A percentile compares a stretch with the other conserved stretches of the same genome.
Evolutionary conservation across 169 alveolate genomes (phyloP).

Genomic region (Cryptosporidium muris): DNA sequence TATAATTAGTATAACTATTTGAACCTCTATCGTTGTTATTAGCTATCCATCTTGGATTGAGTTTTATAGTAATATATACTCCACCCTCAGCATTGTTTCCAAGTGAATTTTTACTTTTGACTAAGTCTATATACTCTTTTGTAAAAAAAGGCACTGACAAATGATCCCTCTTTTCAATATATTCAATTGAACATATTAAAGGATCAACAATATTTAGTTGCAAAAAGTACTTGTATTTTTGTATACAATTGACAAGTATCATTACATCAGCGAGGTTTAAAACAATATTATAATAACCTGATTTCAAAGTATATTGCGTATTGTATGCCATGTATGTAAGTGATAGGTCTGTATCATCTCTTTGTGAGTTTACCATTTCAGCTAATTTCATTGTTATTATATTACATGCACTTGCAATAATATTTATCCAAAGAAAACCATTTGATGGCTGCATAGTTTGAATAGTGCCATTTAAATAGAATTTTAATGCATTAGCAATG

Average conservation of each 20-base stretch:
- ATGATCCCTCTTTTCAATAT: conserved; percentile 25
- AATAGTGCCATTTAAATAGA: conserved; percentile 11
- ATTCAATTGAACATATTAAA: conserved; percentile 28
- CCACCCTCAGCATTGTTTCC: conserved; percentile 42
- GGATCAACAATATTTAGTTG: conserved; percentile 44
- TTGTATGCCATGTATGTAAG: conserved; percentile 33
- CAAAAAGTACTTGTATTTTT: conserved; percentile 30
- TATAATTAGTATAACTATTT: conserved; percentile 5
- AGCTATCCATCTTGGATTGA: conserved; percentile 45
- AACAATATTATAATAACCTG: conserved; percentile 23
- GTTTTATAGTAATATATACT: conserved; percentile 13
- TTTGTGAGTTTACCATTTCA: conserved; percentile 27
- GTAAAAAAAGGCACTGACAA: conserved; percentile 40
- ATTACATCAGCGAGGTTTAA: conserved; percentile 38
- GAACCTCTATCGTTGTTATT: conserved; percentile 13
- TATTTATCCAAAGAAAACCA: conserved; percentile 34
- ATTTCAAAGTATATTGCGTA: conserved; percentile 30
- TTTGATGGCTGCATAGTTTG: conserved; percentile 1
- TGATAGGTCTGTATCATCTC: conserved; percentile 29
- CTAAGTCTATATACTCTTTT: conserved; percentile 2
- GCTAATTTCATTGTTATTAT: conserved; percentile 14
- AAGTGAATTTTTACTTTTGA: not conserved
- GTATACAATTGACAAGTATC: conserved; percentile 19
- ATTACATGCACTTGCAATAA: not conserved
- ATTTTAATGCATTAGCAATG: conserved; percentile 24